Base-by-base conservation (phyloP, 352 stramenopile genomes). In the Plasmopara viticola region DNA sequence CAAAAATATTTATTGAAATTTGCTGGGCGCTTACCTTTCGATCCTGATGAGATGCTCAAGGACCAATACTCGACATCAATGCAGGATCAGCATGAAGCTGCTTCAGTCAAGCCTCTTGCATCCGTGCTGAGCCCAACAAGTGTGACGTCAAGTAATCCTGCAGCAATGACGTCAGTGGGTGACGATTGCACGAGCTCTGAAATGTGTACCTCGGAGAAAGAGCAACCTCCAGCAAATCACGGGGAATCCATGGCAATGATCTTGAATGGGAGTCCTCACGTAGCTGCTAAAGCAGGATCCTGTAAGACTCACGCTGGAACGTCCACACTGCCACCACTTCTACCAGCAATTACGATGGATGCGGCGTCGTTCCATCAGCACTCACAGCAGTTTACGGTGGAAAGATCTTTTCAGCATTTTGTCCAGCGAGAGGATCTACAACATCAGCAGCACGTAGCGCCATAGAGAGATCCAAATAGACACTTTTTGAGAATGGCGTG, bases 1-100 rank as follows among this genome's bases (percentile, higher is more conserved):
- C 85, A 95, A 66, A 95, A 95, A 62, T 95, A 95, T 87, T 90
- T 95, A 81, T 87, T 92, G 64, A 95, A 95, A 74, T 90, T 94
- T 72, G 78, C 81, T 58, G 81, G 81, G 40, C 76, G 75, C 17
- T 88, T 87, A 53, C 77, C 77, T 3, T 88, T 90, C 45, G 80
- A 90, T n/a, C 44, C 70, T 1, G 63, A 80, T 20, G 63, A 63
- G 48, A 56, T 70, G 54, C 44, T 68, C 43, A 76, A 76, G 53
- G 57, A 74, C 20, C 62, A 76, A 34, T 47, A 56, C 9, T 38
- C 13, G 17, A 48, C 30, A 29, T 49, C 55, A 31, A 40, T 30
- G 30, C 50, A 56, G 30, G 12, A 18, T 25, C 20, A 48, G 14
- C 52, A 56, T 48, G 6, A 34, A n/a, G 25, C 25, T 31, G 20